Conservation (phyloP, 768 basidiomycete genomes). For the Wakefieldia striispora region DNA sequence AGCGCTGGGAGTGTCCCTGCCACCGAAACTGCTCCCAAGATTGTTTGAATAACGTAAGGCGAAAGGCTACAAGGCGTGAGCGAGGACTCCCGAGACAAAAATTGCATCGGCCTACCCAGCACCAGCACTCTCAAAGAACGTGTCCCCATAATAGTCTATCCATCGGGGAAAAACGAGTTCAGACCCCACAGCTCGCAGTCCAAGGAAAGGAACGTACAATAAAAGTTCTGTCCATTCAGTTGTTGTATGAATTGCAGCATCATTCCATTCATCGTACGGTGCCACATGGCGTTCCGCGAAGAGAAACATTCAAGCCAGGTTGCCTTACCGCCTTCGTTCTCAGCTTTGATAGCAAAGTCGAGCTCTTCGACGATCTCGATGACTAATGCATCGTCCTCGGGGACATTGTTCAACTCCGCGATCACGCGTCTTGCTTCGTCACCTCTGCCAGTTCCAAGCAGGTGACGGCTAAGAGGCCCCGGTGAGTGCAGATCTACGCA, state of each 20-base stretch:
- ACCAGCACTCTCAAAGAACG: constrained; percentile 75
- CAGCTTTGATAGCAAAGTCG: constrained; percentile 59
- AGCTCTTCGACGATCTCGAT: constrained; percentile 62
- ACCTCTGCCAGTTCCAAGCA: constrained; percentile 54
- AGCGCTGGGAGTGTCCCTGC: constrained; percentile 70
- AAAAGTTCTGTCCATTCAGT: constrained; percentile 79
- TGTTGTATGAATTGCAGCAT: constrained; percentile 83
- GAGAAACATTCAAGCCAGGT: constrained; percentile 81
- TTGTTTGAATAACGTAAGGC: constrained; percentile 73
- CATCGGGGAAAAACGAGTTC: constrained; percentile 13
- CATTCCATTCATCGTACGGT: constrained; percentile 76
- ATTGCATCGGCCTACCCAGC: constrained; percentile 44
- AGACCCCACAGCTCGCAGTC: background rate
- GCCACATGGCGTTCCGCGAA: constrained; percentile 63
- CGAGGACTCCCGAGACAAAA: background rate
- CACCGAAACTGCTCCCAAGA: constrained; percentile 74
- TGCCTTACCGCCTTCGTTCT: constrained; percentile 80
- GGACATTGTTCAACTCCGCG: constrained; percentile 63
- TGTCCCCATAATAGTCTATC: constrained; percentile 79
- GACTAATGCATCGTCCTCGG: constrained; percentile 56
- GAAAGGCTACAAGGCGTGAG: constrained; percentile 40
- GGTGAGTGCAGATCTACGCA: background rate
- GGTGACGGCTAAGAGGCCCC: constrained; percentile 52
- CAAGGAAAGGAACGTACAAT: constrained; percentile 46
- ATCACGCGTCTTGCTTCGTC: constrained; percentile 62